Base-by-base conservation (phyloP, 495 filamentous ascomycete species). In the Elasticomyces elasticus region DNA sequence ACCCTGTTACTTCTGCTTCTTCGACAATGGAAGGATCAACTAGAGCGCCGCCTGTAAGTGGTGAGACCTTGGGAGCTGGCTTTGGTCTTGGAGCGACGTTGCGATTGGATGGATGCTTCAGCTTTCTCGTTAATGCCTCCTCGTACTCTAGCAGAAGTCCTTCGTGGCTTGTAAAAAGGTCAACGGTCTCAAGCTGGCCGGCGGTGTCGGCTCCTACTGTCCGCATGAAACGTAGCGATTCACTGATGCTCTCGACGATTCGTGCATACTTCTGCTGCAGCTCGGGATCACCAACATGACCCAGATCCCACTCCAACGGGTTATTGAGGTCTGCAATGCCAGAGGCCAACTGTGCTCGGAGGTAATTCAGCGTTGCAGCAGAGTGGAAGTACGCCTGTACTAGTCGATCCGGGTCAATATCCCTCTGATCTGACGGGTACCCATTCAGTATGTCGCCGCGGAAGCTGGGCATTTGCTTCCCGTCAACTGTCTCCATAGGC, bases 351-450 rank as follows among this genome's bases (percentile, higher is more conserved):
- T 89, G 80, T 1, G 83, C 84, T 10, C 92, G 82, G 51, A 95
- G 76, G 68, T 90, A 95, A 72, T 98, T 98, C 24, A 95, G 75
- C 0, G 92, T 98, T 31, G 87, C 83, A 0, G 92, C 84, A 0
- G 90, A 95, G 71, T 97, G 88, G 68, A 94, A 91, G 72, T 98
- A 98, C 2, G 92, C 91, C 35, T 84, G 83, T 37, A 97, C 87
- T 10, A 97, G 76, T 27, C 92, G 76, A 30, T 76, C 73, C 17
- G 92, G 92, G 64, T 96, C 89, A 7, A 90, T 79, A 13, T 74
- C 78, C 60, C 92, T 72, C 31, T 89, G 81, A 12, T 80, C 78
- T 0, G 73, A 66, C 33, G 77, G 76, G 70, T 82, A 96, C 24
- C 92, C 92, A 64, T 98, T 98, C 51, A 98, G 76, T 58, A 95